These are phyloP conservation scores for Dactylellina drechsleri DNA, from an alignment of 2,329 filamentous ascomycete species.

Conservation along the genomic window DNA sequence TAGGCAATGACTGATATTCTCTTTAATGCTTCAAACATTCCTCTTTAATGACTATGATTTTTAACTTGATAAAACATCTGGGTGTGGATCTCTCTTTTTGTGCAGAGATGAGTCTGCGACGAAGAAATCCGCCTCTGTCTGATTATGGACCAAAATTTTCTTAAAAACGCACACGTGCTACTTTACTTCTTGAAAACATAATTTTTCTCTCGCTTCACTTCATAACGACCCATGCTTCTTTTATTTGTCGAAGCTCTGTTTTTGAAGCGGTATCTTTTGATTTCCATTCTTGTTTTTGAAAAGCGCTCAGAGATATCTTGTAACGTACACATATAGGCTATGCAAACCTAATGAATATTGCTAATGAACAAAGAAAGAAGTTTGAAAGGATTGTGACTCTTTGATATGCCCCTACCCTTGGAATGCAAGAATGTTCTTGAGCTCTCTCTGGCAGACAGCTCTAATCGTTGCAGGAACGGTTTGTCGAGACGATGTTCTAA, in stretches of 20 bases:
- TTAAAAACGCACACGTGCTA: slow-evolving; percentile 13
- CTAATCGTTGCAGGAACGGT: too few species aligned
- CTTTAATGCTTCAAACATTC: not conserved
- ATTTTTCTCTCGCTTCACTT: slow-evolving; percentile 1
- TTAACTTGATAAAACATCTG: slow-evolving; percentile 19
- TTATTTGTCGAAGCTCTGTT: slow-evolving; percentile 4
- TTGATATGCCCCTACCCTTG: slow-evolving; percentile 10
- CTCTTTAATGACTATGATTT: slow-evolving; percentile 53
- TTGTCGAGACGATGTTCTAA: not conserved
- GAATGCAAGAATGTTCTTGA: not conserved
- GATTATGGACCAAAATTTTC: slow-evolving; percentile 1
- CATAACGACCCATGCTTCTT: not conserved
- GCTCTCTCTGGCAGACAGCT: too few species aligned
- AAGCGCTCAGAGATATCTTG: slow-evolving; percentile 23
- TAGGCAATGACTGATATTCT: not conserved
- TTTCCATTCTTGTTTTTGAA: not conserved
- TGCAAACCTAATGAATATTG: slow-evolving; percentile 42
- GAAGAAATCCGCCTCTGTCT: slow-evolving; percentile 3
- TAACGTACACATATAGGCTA: slow-evolving; percentile 32
- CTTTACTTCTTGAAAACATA: slow-evolving; percentile 24
- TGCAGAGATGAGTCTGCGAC: not conserved
- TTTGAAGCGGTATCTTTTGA: slow-evolving; percentile 21
- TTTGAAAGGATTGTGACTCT: not conserved
- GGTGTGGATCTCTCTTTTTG: not conserved
- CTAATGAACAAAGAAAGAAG: slow-evolving; percentile 39